These are phyloP conservation scores for Grifola frondosa DNA, from an alignment of 1,284 basidiomycete genomes.

Conservation along the genomic window DNA sequence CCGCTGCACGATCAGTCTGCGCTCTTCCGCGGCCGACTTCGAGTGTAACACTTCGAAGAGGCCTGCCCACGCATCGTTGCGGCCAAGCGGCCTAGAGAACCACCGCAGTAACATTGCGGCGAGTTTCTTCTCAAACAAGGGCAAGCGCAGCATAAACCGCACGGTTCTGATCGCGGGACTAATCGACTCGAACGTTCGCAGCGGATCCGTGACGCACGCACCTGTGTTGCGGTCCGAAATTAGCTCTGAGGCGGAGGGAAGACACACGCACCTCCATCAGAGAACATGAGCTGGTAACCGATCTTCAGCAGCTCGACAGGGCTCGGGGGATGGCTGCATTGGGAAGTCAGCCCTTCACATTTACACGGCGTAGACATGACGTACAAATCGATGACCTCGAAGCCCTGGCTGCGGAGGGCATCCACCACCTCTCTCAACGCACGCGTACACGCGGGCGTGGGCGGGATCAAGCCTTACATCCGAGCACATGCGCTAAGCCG, in stretches of 20 bases:
- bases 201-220: constrained; percentile 29
- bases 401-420: constrained; percentile 45
- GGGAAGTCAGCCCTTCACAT: not conserved
- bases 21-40: constrained; percentile 59
- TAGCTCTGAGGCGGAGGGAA: not conserved
- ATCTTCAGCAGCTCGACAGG: constrained; percentile 39
- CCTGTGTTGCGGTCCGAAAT: constrained; percentile 12
- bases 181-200: constrained; percentile 42
- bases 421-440: constrained; percentile 53
- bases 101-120: constrained; percentile 41
- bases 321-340: constrained; percentile 36
- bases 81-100: constrained; percentile 25
- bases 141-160: constrained; percentile 36
- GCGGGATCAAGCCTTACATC: constrained; percentile 41
- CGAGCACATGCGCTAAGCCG: constrained; percentile 18
- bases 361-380: constrained; percentile 7
- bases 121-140: constrained; percentile 38
- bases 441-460: constrained; percentile 60
- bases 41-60: constrained; percentile 42
- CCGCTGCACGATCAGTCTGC: constrained; percentile 52
- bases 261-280: constrained; percentile 35
- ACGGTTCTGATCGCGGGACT: constrained; percentile 44
- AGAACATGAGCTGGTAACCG: constrained; percentile 38
- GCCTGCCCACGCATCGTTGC: constrained; percentile 28
- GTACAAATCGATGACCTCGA: constrained; percentile 52